Percentiles rank a stretch among this genome's conserved stretches.
Conservation (phyloP, 169 alveolate genomes). For the Plasmodium falciparum region DNA sequence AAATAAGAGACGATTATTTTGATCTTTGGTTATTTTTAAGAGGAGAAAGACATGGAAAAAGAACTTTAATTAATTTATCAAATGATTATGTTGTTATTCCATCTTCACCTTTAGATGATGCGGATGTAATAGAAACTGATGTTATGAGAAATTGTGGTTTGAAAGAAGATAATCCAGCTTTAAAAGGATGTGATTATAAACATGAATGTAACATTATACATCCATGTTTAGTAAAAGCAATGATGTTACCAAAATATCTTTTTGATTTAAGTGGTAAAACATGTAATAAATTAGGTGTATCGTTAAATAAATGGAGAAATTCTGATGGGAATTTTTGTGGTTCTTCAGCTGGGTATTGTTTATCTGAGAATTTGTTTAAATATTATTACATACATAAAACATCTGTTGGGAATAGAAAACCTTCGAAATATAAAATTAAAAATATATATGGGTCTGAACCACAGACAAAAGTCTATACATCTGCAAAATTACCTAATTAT, state of each 20-base stretch:
- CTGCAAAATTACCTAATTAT: slow-evolving; percentile 24
- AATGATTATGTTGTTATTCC: slow-evolving; percentile 71
- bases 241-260: slow-evolving; percentile 61
- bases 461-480: slow-evolving; percentile 39
- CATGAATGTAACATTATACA: slow-evolving; percentile 36
- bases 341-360: slow-evolving; percentile 20
- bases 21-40: slow-evolving; percentile 62
- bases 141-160: slow-evolving; percentile 59
- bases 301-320: slow-evolving; percentile 57
- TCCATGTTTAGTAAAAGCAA: slow-evolving; percentile 67
- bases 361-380: slow-evolving; percentile 35
- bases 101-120: slow-evolving; percentile 39
- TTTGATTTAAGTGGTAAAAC: slow-evolving; percentile 76
- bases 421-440: slow-evolving; percentile 64
- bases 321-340: slow-evolving; percentile 58
- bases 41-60: slow-evolving; percentile 71
- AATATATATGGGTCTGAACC: slow-evolving; percentile 73
- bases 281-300: slow-evolving; percentile 71
- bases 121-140: slow-evolving; percentile 52
- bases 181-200: slow-evolving; percentile 68
- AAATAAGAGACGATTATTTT: slow-evolving; percentile 72
- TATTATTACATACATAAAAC: slow-evolving; percentile 38
- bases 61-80: slow-evolving; percentile 50
- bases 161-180: slow-evolving; percentile 20
- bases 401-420: slow-evolving; percentile 13